Base-by-base conservation (phyloP, 768 basidiomycete species). In the Crassisporium funariophilum region DNA sequence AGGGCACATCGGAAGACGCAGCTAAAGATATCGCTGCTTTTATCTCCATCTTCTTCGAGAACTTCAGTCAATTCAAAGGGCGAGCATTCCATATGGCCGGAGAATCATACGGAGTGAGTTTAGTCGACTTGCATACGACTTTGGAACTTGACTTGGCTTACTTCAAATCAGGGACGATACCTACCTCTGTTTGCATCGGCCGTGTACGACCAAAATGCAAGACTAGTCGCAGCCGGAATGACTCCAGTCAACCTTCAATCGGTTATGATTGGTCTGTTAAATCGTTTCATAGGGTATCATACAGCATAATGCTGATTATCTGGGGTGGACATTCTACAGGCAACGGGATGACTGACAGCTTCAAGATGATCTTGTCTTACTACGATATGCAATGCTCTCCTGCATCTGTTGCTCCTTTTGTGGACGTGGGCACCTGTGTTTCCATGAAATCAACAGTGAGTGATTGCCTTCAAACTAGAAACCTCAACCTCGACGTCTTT, bases 151-250 rank as follows among this genome's bases (percentile, higher is more conserved):
- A n/a, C n/a, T n/a, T n/a, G n/a, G n/a, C n/a, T n/a, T n/a, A n/a
- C n/a, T n/a, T n/a, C n/a, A n/a, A n/a, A n/a, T n/a, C n/a, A 86
- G 85, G 84, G 86, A 4, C 78, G 82, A 9, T 86, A 88, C 56
- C 69, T 88, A 1, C 86, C 84, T 0, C 68, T 86, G 1, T 92
- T 92, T 52, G 90, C 88, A 0, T 76, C 86, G 12, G 83, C 84
- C 23, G 81, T 92, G 9, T 78, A 83, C 39, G 90, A 92, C 64
- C 80, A 84, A 54, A 91, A 93, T 61, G 56, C 64, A 37, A 60
- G 70, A 21, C 70, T 86, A 8, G 63, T 71, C 31, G 63, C 73
- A n/a, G 78, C 69, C 8, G 85, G 76, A 60, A 12, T 84, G 74
- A 50, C 76, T 64, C 55, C 72, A 53, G 56, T 91, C 52, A 90